phyloP scores from a whole-genome alignment of 805 yeast species.

The Candida peoriensis region DNA sequence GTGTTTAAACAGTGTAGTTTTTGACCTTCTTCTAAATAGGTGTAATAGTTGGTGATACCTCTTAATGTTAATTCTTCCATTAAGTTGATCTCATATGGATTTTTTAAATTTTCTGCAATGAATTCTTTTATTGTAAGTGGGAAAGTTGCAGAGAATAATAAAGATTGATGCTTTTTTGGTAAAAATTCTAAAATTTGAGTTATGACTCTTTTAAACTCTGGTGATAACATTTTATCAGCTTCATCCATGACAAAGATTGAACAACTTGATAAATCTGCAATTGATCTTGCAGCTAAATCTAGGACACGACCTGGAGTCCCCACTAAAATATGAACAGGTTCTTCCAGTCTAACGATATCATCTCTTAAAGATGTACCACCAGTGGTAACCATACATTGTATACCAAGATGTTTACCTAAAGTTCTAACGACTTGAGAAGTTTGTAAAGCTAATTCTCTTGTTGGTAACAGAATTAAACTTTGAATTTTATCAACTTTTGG shows the following conservation, averaged over 20 bases:
- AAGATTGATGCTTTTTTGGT: constrained; percentile 76
- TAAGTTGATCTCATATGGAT: constrained; percentile 91
- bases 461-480: constrained; percentile 90
- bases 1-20: constrained; percentile 95
- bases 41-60: constrained; percentile 96
- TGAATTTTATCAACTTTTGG: constrained; percentile 83
- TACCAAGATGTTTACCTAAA: constrained; percentile 86
- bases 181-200: constrained; percentile 81
- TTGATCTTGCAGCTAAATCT: constrained; percentile 82
- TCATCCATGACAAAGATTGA: constrained; percentile 95
- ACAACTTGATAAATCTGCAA: constrained; percentile 85
- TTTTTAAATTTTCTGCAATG: constrained; percentile 83
- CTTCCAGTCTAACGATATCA: constrained; percentile 88
- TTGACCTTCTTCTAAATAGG: constrained; percentile 96
- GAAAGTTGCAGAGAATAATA: constrained; percentile 93
- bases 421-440: constrained; percentile 97
- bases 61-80: constrained; percentile 96
- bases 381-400: constrained; percentile 95
- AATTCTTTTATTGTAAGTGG: constrained; percentile 90
- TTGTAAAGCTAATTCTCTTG: constrained; percentile 96
- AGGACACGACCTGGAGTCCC: constrained; percentile 98
- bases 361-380: constrained; percentile 95
- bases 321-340: constrained; percentile 88
- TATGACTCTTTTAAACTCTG: constrained; percentile 83
- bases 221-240: constrained; percentile 93